phyloP scores from a whole-genome alignment of 1,284 basidiomycete genomes.

The Trichosporon asahii region DNA sequence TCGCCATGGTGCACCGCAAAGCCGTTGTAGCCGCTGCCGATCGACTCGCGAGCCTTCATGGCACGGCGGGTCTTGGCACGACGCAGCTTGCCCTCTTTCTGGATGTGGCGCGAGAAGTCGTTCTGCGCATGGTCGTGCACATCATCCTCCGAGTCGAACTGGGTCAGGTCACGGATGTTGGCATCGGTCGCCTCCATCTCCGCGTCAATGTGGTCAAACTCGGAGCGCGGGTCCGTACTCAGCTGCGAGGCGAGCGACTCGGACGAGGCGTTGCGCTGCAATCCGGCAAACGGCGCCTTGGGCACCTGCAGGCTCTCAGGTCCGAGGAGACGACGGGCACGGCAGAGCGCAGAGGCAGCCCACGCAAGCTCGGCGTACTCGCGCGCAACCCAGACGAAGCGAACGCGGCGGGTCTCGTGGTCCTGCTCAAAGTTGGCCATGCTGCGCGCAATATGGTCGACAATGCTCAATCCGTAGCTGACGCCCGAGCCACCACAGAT shows the following conservation, averaged over 20 bases:
- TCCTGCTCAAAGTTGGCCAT: conserved; percentile 56
- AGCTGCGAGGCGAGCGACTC: conserved; percentile 39
- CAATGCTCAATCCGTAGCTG: conserved; percentile 67
- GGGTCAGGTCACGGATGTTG: conserved; percentile 63
- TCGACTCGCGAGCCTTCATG: conserved; percentile 35
- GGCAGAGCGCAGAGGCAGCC: conserved; percentile 67
- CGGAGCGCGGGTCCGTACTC: conserved; percentile 53
- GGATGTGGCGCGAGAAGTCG: conserved; percentile 61
- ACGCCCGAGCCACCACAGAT: conserved; percentile 77
- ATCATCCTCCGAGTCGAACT: conserved; percentile 77
- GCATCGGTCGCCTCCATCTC: conserved; percentile 21
- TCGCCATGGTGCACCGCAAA: neutral
- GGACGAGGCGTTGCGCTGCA: conserved; percentile 41
- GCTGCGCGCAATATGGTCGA: conserved; percentile 67
- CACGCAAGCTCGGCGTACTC: conserved; percentile 82
- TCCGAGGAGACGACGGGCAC: conserved; percentile 65
- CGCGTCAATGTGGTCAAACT: conserved; percentile 48
- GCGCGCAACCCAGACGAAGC: conserved; percentile 79
- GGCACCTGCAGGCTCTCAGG: conserved; percentile 37
- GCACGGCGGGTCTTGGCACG: conserved; percentile 57
- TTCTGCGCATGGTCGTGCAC: conserved; percentile 66
- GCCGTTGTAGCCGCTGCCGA: conserved; percentile 4
- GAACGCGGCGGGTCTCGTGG: conserved; percentile 61
- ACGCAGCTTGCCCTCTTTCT: conserved; percentile 66
- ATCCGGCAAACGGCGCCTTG: conserved; percentile 39